These are phyloP conservation scores for Phaeotremella fagi DNA, from an alignment of 768 basidiomycete species.

Conservation along the genomic window DNA sequence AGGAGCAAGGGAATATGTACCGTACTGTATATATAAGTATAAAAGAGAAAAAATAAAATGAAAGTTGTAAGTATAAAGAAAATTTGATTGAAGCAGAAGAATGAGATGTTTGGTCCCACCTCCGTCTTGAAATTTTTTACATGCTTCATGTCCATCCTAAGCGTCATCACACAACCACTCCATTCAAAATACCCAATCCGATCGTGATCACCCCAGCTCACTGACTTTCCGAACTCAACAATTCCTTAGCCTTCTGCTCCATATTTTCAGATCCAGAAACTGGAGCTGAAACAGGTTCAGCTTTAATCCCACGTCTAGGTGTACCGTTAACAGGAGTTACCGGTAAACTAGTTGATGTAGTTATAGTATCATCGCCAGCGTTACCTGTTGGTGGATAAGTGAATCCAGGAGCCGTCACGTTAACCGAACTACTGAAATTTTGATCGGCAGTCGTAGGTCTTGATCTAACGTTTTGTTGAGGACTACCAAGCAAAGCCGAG, in stretches of 20 bases:
- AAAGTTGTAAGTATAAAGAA: too few relatives aligned
- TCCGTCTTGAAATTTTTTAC: too few relatives aligned
- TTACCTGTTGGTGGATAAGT: conserved; percentile 4
- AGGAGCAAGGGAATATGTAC: too few relatives aligned
- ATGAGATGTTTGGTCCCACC: too few relatives aligned
- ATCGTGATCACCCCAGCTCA: not conserved
- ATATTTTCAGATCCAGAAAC: conserved; percentile 1
- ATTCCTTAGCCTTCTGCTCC: conserved; percentile 25
- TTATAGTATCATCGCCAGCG: not conserved
- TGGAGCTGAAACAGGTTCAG: not conserved
- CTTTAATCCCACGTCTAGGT: not conserved
- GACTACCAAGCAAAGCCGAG: conserved; percentile 40
- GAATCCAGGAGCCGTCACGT: not conserved
- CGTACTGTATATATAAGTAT: too few relatives aligned
- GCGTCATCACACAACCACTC: not conserved
- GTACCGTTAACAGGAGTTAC: conserved; percentile 3
- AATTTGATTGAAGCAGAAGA: too few relatives aligned
- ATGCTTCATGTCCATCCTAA: too few relatives aligned
- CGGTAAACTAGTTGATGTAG: not conserved
- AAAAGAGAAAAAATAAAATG: too few relatives aligned
- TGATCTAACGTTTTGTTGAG: conserved; percentile 30
- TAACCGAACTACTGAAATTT: not conserved
- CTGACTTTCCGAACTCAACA: conserved; percentile 4
- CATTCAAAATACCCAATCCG: not conserved
- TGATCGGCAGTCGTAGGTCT: conserved; percentile 22